Conservation (phyloP, 192 early-diverging fungal genomes). For the Coemansia sp. region DNA sequence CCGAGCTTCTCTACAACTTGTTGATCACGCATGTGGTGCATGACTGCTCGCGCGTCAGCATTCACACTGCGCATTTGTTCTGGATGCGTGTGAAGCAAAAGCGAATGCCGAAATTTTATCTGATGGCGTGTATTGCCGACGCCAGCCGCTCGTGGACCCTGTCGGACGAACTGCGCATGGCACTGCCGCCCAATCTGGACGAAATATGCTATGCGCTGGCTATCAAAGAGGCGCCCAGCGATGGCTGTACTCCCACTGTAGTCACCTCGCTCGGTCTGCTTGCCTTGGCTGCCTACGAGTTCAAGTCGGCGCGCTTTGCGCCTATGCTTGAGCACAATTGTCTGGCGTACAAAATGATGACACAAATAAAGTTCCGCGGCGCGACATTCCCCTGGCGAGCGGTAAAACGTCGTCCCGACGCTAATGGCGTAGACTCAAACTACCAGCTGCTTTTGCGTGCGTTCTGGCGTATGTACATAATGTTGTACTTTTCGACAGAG, state of each 20-base stretch:
- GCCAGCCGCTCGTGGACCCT: slow-evolving; percentile 55
- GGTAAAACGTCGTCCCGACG: slow-evolving; percentile 20
- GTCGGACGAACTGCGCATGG: slow-evolving; percentile 44
- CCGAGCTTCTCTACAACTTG: slow-evolving; percentile 56
- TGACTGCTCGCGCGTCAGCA: slow-evolving; percentile 55
- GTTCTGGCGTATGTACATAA: slow-evolving; percentile 50
- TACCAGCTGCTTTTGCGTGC: slow-evolving; percentile 52
- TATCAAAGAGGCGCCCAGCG: slow-evolving; percentile 23
- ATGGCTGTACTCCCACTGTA: slow-evolving; percentile 22
- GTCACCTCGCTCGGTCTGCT: slow-evolving; percentile 38
- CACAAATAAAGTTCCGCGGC: slow-evolving; percentile 48
- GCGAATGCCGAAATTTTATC: slow-evolving; percentile 44
- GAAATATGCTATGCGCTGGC: slow-evolving; percentile 52
- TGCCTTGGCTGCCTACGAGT: slow-evolving; percentile 49
- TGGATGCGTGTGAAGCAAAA: slow-evolving; percentile 56
- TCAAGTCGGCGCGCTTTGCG: slow-evolving; percentile 57
- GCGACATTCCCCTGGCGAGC: slow-evolving; percentile 53
- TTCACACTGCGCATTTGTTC: slow-evolving; percentile 49
- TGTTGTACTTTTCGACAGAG: slow-evolving; percentile 49
- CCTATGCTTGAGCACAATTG: slow-evolving; percentile 55
- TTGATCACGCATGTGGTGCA: slow-evolving; percentile 54
- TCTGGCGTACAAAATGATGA: slow-evolving; percentile 49
- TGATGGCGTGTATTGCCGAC: slow-evolving; percentile 52
- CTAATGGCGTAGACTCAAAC: slow-evolving; percentile 40
- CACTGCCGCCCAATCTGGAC: slow-evolving; percentile 52